Percentiles rank a stretch among this genome's conserved stretches.
Evolutionary conservation across 2,329 filamentous ascomycete genomes (phyloP).

Genomic region (Aspergillus ibericus): DNA sequence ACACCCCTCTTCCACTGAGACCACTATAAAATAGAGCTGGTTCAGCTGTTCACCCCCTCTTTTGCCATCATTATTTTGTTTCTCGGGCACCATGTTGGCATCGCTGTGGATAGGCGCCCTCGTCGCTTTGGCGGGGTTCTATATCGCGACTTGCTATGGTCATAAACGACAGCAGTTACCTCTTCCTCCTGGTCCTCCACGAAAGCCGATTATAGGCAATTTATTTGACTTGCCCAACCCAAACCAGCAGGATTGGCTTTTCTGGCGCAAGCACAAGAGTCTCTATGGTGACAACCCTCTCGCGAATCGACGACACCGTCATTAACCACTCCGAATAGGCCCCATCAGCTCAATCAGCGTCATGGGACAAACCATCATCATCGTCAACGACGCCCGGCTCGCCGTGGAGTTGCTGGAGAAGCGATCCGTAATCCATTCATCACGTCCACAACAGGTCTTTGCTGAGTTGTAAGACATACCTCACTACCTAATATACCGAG

Average conservation of each 20-base stretch:
- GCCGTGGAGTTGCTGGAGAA: constrained; percentile 34
- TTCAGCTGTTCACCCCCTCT: not conserved
- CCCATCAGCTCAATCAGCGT: constrained; percentile 36
- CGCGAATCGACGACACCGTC: not conserved
- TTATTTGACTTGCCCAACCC: constrained; percentile 46
- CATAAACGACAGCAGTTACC: not conserved
- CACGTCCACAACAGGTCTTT: constrained; percentile 25
- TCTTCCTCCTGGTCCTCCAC: constrained; percentile 52
- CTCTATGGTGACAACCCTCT: constrained; percentile 25
- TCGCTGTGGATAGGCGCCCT: not conserved
- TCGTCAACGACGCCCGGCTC: constrained; percentile 31
- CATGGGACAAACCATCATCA: constrained; percentile 32
- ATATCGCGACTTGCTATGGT: not conserved
- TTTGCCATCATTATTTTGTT: too few relatives aligned
- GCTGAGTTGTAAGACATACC: constrained; percentile 32
- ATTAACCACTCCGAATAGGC: constrained; percentile 10
- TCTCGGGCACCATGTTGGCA: not conserved
- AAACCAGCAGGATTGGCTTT: constrained; percentile 35
- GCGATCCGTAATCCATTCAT: constrained; percentile 24
- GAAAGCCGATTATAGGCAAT: constrained; percentile 50
- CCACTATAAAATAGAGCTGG: not conserved
- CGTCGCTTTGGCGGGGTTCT: not conserved
- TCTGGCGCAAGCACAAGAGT: constrained; percentile 45
- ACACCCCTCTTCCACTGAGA: not conserved
- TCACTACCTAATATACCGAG: not conserved